A percentile compares a stretch with the other conserved stretches of the same genome.
Evolutionary conservation across 306 rosid species (phyloP).

Genomic region (Pyrus communis): DNA sequence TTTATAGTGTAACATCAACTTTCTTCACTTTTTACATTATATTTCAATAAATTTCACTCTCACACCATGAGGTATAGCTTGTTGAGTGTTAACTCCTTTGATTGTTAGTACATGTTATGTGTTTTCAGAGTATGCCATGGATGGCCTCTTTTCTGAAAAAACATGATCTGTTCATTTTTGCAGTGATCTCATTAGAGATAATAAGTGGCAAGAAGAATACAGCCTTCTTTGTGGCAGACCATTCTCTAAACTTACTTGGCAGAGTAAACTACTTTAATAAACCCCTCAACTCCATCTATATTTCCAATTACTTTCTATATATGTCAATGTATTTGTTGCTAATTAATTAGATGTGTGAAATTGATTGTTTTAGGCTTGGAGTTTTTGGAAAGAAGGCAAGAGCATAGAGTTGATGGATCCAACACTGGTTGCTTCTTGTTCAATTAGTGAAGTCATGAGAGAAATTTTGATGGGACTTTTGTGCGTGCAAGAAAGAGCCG

Average conservation of each 20-base stretch:
- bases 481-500: constrained; percentile 16
- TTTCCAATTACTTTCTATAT: too few species aligned
- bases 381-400: constrained; percentile 9
- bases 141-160: constrained; percentile 4
- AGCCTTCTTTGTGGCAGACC: constrained; percentile 7
- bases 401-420: background rate
- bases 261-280: too few species aligned
- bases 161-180: constrained; percentile 8
- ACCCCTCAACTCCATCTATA: too few species aligned
- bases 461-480: constrained; percentile 4
- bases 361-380: constrained; percentile 5
- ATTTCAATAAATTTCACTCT: too few species aligned
- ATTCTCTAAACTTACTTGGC: too few species aligned
- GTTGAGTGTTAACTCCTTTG: too few species aligned
- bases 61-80: too few species aligned
- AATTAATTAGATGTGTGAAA: background rate
- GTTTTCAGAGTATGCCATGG: constrained; percentile 15
- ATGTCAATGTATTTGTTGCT: background rate
- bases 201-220: constrained; percentile 5
- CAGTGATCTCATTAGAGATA: constrained; percentile 12
- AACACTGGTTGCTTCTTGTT: background rate
- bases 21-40: too few species aligned
- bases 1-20: too few species aligned
- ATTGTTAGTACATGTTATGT: background rate
- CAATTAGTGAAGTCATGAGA: background rate